Conservation (phyloP, 202 grass and related monocot genomes). For the Bolboschoenoplectus hybrid region DNA sequence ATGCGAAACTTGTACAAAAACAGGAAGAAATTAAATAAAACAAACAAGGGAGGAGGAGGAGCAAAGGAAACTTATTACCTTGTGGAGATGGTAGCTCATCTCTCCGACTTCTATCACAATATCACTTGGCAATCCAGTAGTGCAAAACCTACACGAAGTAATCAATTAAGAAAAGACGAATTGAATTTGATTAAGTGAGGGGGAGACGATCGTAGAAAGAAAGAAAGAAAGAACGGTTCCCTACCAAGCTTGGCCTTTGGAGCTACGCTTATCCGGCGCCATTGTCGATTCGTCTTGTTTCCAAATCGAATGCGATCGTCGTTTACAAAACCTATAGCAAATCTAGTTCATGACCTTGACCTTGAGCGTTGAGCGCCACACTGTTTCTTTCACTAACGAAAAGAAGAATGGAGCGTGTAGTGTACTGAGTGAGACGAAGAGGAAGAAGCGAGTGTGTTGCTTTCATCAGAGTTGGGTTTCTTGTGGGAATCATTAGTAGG, state of each 20-base stretch:
- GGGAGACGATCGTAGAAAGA: background rate
- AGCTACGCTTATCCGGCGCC: slow-evolving; percentile 47
- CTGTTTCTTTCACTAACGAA: slow-evolving; percentile 10
- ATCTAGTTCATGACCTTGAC: slow-evolving; percentile 11
- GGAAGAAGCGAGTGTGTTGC: background rate
- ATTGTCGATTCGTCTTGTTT: slow-evolving; percentile 35
- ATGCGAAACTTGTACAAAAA: slow-evolving; percentile 16
- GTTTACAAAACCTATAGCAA: background rate
- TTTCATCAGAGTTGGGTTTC: background rate
- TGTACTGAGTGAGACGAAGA: background rate
- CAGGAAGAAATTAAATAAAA: slow-evolving; percentile 11
- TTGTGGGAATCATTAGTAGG: slow-evolving; percentile 35
- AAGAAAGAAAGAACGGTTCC: background rate
- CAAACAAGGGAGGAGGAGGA: slow-evolving; percentile 19
- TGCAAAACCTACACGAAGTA: slow-evolving; percentile 79
- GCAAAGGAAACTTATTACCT: slow-evolving; percentile 51
- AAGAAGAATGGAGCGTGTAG: background rate
- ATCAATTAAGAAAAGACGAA: background rate
- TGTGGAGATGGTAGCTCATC: slow-evolving; percentile 98
- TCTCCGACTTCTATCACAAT: slow-evolving; percentile 90
- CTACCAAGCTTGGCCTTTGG: slow-evolving; percentile 91
- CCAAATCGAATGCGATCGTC: slow-evolving; percentile 3
- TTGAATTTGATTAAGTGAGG: background rate
- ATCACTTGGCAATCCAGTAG: slow-evolving; percentile 94
- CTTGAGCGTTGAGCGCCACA: background rate